Conservation (phyloP, 306 rosid species). For the Pyrus bretschneideri region DNA sequence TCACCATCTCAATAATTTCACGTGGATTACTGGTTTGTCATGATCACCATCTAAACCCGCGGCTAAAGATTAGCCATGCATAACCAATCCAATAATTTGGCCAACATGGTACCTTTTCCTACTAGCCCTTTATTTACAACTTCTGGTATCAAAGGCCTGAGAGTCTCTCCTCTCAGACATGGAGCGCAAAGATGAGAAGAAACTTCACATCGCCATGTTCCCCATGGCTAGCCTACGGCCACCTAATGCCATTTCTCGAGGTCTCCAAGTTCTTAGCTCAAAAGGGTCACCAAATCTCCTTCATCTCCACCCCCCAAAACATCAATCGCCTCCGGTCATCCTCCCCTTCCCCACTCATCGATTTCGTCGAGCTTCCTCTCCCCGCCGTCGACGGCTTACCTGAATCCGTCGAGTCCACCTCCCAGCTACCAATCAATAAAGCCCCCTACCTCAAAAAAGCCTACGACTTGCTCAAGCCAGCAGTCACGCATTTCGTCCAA, state of each 20-base stretch:
- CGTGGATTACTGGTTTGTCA: too few relatives aligned
- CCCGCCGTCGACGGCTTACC: constrained; percentile 14
- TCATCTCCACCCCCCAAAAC: constrained; percentile 30
- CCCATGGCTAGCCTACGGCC: constrained; percentile 28
- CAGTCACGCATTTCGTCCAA: not conserved
- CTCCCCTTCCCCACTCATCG: not conserved
- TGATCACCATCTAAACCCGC: too few relatives aligned
- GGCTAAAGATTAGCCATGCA: too few relatives aligned
- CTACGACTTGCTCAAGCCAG: constrained; percentile 12
- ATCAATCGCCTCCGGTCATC: not conserved
- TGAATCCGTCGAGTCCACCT: constrained; percentile 14
- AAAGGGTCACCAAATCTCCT: constrained; percentile 22
- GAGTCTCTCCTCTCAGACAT: not conserved
- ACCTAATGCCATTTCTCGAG: constrained; percentile 14
- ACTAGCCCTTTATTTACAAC: too few relatives aligned
- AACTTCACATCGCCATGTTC: constrained; percentile 18
- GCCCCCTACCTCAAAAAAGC: constrained; percentile 20
- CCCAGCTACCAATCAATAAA: constrained; percentile 6
- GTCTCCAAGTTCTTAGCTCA: constrained; percentile 22
- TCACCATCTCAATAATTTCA: too few relatives aligned
- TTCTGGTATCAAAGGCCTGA: too few relatives aligned
- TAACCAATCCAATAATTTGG: too few relatives aligned
- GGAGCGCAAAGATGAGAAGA: not conserved
- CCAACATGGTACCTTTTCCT: too few relatives aligned
- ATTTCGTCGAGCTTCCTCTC: constrained; percentile 11